A percentile compares a stretch with the other conserved stretches of the same genome.
Evolutionary conservation across 306 rosid species (phyloP).

Genomic region (Ceratonia siliqua): DNA sequence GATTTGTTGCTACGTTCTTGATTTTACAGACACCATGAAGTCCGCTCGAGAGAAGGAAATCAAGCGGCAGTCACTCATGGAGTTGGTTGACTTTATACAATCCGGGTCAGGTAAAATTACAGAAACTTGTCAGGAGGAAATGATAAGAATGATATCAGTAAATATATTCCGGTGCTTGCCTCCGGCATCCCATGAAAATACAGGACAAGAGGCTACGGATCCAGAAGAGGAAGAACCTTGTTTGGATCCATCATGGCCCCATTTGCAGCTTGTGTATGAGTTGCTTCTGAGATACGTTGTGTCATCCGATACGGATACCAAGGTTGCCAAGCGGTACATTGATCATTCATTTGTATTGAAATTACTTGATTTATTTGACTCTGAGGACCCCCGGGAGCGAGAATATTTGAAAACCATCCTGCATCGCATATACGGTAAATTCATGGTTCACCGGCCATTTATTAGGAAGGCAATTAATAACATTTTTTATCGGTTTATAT

Average conservation of each 20-base stretch:
- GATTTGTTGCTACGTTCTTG: constrained; percentile 70
- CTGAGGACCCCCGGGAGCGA: constrained; percentile 93
- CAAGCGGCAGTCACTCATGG: constrained; percentile 81
- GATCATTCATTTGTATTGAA: constrained; percentile 91
- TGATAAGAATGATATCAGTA: constrained; percentile 80
- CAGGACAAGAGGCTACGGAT: constrained; percentile 71
- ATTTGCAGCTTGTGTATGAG: constrained; percentile 92
- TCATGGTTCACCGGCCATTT: constrained; percentile 95
- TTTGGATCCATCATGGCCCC: constrained; percentile 87
- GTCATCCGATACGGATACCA: constrained; percentile 93
- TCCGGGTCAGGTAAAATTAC: constrained; percentile 86
- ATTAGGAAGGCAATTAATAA: constrained; percentile 91
- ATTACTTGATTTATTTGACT: constrained; percentile 82
- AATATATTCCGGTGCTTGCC: constrained; percentile 92
- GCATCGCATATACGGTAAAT: constrained; percentile 92
- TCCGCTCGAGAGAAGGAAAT: constrained; percentile 83
- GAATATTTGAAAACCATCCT: constrained; percentile 89
- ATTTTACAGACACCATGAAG: constrained; percentile 75
- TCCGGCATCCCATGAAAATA: constrained; percentile 82
- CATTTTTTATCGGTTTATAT: constrained; percentile 84
- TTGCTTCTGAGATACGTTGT: constrained; percentile 90
- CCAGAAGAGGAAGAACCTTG: constrained; percentile 92
- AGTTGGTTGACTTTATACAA: constrained; percentile 85
- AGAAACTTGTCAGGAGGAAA: constrained; percentile 88
- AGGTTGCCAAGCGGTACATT: constrained; percentile 86